Conservation (phyloP, 257 asterid genomes). For the Nicotiana obtusifolia region DNA sequence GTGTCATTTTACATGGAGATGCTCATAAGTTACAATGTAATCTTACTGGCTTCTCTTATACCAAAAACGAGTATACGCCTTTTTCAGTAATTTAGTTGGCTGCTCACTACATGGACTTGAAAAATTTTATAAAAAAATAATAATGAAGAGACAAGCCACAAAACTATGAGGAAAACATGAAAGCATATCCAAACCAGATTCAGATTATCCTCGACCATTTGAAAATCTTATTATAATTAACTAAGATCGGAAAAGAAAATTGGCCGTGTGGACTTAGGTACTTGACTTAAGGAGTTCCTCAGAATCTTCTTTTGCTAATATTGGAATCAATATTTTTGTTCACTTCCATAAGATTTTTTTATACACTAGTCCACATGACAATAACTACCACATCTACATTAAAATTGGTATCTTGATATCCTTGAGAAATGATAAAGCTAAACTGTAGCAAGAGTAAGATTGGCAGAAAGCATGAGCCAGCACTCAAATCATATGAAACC, state of each 20-base stretch:
- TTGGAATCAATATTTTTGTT: too few relatives aligned
- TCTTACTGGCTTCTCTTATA: not conserved
- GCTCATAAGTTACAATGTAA: not conserved
- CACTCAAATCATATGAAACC: too few relatives aligned
- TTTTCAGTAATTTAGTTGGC: not conserved
- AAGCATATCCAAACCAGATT: not conserved
- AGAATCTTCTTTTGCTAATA: not conserved
- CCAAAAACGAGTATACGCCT: not conserved
- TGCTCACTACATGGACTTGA: not conserved
- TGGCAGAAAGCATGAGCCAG: too few relatives aligned
- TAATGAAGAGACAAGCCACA: not conserved
- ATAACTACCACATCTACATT: too few relatives aligned
- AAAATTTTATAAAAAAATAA: not conserved
- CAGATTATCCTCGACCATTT: not conserved
- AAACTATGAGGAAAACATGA: not conserved
- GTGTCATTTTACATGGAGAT: not conserved
- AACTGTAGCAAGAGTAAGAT: too few relatives aligned
- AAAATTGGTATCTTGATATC: too few relatives aligned
- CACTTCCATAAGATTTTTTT: too few relatives aligned
- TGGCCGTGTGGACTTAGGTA: not conserved
- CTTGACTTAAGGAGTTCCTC: not conserved
- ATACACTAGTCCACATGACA: too few relatives aligned
- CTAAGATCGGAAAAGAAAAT: not conserved
- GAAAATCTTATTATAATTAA: not conserved
- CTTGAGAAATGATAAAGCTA: too few relatives aligned